These are phyloP conservation scores for Aspergillus homomorphus DNA, from an alignment of 495 filamentous ascomycete species.

Conservation along the genomic window DNA sequence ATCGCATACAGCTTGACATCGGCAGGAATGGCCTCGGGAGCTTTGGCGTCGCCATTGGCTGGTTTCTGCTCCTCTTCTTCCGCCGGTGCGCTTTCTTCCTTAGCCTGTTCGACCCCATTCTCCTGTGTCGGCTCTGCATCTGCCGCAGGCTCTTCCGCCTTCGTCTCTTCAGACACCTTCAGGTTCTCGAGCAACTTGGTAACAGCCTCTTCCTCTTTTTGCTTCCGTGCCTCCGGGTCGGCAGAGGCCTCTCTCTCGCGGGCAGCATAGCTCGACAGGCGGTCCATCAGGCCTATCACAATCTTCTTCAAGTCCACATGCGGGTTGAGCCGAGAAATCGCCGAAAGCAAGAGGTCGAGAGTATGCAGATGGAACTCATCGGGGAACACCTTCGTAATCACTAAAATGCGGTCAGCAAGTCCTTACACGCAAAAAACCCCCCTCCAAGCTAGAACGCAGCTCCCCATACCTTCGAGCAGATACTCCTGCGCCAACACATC, in stretches of 20 bases:
- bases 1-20: conserved; percentile 93
- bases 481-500: conserved; percentile 98
- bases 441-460: too few species aligned
- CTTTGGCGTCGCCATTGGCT: conserved; percentile 20
- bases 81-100: conserved; percentile 22
- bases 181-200: conserved; percentile 72
- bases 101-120: conserved; percentile 46
- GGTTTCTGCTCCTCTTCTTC: neutral
- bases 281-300: conserved; percentile 96
- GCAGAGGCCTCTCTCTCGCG: conserved; percentile 78
- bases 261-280: conserved; percentile 86
- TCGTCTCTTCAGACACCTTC: conserved; percentile 60
- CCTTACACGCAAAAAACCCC: neutral
- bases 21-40: conserved; percentile 67
- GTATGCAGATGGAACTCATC: conserved; percentile 98
- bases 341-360: conserved; percentile 86
- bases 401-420: conserved; percentile 43
- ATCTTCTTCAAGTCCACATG: conserved; percentile 98
- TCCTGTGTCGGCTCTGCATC: conserved; percentile 37
- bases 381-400: conserved; percentile 98
- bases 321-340: conserved; percentile 86
- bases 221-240: conserved; percentile 67
- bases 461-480: conserved; percentile 70
- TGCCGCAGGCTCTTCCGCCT: conserved; percentile 34
- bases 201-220: conserved; percentile 82